Percentiles rank a stretch among this genome's conserved stretches.
Conservation (phyloP, 192 early-diverging fungal species). For the Powellomyces hirtus region DNA sequence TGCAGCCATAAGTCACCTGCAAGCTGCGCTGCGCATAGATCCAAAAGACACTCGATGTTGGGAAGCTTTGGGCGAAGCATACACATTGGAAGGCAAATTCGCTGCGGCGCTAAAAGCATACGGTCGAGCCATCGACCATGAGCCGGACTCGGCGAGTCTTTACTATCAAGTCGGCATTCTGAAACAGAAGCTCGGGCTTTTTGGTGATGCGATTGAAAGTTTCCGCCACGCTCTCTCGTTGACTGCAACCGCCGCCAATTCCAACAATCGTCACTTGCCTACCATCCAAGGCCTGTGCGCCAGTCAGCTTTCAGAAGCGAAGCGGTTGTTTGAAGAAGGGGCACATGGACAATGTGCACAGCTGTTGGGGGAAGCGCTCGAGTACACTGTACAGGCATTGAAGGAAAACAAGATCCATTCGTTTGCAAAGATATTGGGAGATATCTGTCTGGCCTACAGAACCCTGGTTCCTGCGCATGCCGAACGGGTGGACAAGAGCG, state of each 20-base stretch:
- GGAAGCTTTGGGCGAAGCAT: conserved; percentile 49
- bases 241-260: neutral
- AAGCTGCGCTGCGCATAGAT: conserved; percentile 75
- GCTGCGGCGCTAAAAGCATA: conserved; percentile 77
- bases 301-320: conserved; percentile 24
- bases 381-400: neutral
- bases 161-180: conserved; percentile 32
- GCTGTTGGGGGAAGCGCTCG: conserved; percentile 25
- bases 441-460: conserved; percentile 24
- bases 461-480: conserved; percentile 22
- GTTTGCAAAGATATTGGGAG: conserved; percentile 40
- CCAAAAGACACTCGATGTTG: conserved; percentile 55
- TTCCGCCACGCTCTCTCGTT: conserved; percentile 15
- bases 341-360: conserved; percentile 27
- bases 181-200: conserved; percentile 35
- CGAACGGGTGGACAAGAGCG: neutral
- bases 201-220: conserved; percentile 29
- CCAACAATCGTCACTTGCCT: conserved; percentile 22
- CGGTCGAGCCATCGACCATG: conserved; percentile 64
- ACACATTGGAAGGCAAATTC: conserved; percentile 69
- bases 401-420: conserved; percentile 12
- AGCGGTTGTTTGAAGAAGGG: conserved; percentile 20
- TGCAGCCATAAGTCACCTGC: conserved; percentile 59
- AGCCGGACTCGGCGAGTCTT: conserved; percentile 21
- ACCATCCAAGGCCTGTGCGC: conserved; percentile 31